Percentiles rank a stretch among this genome's conserved stretches.
These are phyloP conservation scores for Pezicula carpinea DNA, from an alignment of 2,329 filamentous ascomycete species.

Conservation along the genomic window DNA sequence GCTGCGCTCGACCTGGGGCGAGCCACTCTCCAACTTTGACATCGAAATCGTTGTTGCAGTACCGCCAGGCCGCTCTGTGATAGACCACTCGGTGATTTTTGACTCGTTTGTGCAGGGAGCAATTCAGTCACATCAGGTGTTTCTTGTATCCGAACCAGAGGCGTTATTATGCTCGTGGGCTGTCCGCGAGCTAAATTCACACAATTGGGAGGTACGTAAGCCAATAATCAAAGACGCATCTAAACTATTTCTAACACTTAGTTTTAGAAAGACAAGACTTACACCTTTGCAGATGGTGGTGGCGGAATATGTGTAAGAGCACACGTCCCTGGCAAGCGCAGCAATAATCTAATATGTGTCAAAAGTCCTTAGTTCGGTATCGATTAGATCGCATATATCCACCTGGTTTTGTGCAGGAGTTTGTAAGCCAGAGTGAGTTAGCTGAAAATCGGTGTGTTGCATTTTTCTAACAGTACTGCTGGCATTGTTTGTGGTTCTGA, in stretches of 20 bases:
- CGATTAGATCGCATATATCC: constrained; percentile 5
- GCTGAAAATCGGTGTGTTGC: neutral
- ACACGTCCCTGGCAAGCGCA: neutral
- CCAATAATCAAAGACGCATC: neutral
- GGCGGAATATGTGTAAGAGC: constrained; percentile 11
- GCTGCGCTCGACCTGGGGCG: too few relatives aligned
- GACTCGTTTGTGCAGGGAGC: constrained; percentile 9
- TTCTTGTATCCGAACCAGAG: constrained; percentile 10
- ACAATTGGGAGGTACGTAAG: constrained; percentile 4
- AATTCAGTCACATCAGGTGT: constrained; percentile 5
- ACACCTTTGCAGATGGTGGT: constrained; percentile 8
- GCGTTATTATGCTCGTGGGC: constrained; percentile 12
- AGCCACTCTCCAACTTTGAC: neutral
- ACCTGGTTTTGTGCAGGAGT: constrained; percentile 7
- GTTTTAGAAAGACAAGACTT: constrained; percentile 5
- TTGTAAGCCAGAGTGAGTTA: constrained; percentile 9
- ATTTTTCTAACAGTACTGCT: neutral
- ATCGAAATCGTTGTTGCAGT: constrained; percentile 11
- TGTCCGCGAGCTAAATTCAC: neutral
- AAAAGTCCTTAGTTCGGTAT: constrained; percentile 10
- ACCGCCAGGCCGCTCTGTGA: constrained; percentile 10
- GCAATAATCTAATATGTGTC: neutral
- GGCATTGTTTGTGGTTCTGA: constrained; percentile 11
- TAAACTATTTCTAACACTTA: neutral
- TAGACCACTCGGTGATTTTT: constrained; percentile 8